Percentiles rank a stretch among this genome's conserved stretches.
Evolutionary conservation across 2,329 filamentous ascomycete species (phyloP).

Genomic region (Colletotrichum orchidophilum): DNA sequence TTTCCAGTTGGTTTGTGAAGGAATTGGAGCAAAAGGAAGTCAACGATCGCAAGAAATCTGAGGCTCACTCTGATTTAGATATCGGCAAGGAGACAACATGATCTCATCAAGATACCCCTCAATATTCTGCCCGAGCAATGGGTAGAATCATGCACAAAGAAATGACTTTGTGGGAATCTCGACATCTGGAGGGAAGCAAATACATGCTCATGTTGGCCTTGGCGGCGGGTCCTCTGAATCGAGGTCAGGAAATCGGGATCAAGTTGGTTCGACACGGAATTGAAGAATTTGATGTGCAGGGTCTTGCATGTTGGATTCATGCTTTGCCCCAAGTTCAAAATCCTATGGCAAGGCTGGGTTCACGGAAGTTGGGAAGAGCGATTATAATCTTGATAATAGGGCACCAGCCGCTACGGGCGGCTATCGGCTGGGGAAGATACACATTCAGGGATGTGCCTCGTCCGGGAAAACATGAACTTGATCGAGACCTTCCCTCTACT

Average conservation of each 20-base stretch:
- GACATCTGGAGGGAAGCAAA: not conserved
- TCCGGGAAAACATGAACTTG: not conserved
- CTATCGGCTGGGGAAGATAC: constrained; percentile 5
- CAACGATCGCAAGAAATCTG: not conserved
- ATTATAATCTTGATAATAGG: constrained; percentile 13
- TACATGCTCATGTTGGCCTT: constrained; percentile 13
- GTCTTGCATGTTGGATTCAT: constrained; percentile 9
- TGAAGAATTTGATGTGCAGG: not conserved
- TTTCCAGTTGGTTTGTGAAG: constrained; percentile 7
- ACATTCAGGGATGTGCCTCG: constrained; percentile 18
- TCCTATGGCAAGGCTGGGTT: constrained; percentile 12
- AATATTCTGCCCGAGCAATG: constrained; percentile 1
- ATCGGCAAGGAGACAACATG: not conserved
- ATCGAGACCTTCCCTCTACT: not conserved
- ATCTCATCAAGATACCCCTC: not conserved
- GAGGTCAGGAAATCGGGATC: constrained; percentile 2
- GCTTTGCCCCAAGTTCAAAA: constrained; percentile 5
- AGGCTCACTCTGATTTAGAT: too few relatives aligned
- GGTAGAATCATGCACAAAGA: constrained; percentile 17
- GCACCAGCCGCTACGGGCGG: not conserved
- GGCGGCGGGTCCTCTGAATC: constrained; percentile 5
- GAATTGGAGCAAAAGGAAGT: not conserved
- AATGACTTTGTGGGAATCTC: not conserved
- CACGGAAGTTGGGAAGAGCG: constrained; percentile 10
- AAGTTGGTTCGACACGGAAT: not conserved